phyloP scores from a whole-genome alignment of 495 filamentous ascomycete species.

The Aspergillus avenaceus region DNA sequence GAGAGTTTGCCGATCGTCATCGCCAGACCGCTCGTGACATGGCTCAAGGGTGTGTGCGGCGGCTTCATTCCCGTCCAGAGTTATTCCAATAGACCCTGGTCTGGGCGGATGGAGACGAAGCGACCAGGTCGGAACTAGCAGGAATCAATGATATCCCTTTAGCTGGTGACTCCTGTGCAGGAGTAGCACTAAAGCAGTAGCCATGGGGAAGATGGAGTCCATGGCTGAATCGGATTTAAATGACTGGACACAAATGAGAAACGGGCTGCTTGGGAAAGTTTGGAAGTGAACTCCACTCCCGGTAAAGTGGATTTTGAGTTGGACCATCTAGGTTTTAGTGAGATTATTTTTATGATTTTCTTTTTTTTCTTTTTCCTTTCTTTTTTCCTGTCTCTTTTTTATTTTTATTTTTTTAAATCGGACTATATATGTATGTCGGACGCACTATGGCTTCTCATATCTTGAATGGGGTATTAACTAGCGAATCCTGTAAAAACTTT shows the following conservation, averaged over 20 bases:
- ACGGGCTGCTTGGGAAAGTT: constrained; percentile 6
- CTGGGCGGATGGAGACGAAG: constrained; percentile 4
- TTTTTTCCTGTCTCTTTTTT: background rate
- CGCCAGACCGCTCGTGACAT: constrained; percentile 19
- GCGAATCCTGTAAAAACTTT: background rate
- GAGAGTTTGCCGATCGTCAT: constrained; percentile 29
- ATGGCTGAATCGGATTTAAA: constrained; percentile 11
- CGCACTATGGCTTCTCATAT: background rate
- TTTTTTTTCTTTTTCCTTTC: background rate
- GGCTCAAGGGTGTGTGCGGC: constrained; percentile 3
- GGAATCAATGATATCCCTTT: background rate
- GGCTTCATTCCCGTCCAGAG: constrained; percentile 9
- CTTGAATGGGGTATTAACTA: background rate
- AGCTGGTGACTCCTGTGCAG: background rate
- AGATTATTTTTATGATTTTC: background rate
- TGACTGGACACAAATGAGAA: constrained; percentile 13
- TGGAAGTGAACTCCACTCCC: constrained; percentile 6
- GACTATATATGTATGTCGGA: background rate
- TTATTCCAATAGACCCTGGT: constrained; percentile 2
- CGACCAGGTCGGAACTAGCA: background rate
- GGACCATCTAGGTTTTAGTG: constrained; percentile 3
- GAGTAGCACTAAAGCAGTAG: constrained; percentile 5
- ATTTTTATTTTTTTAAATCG: background rate
- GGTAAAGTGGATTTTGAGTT: constrained; percentile 15
- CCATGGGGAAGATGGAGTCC: constrained; percentile 4